Evolutionary conservation across 148 eudicot species (phyloP).

Genomic region (Chenopodium album): DNA sequence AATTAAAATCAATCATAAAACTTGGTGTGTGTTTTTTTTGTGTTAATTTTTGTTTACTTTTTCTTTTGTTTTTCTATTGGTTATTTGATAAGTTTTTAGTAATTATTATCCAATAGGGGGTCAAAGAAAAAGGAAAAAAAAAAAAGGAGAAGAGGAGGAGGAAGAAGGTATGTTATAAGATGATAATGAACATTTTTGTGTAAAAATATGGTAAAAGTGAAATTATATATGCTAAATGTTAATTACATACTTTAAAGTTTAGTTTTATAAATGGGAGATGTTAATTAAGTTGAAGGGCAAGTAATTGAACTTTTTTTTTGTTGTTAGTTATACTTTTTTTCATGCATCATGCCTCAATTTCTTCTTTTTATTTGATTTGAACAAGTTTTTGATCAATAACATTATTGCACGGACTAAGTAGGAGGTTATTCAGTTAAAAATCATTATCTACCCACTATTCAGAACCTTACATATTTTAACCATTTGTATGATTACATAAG

Average conservation of each 20-base stretch:
- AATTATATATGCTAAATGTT: neutral
- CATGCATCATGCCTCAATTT: neutral
- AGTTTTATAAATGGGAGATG: neutral
- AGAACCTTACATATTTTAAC: neutral
- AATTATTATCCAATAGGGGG: neutral
- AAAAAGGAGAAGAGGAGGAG: neutral
- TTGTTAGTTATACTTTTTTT: neutral
- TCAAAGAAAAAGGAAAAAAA: neutral
- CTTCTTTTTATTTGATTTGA: no score
- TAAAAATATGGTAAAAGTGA: neutral
- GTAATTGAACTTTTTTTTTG: no score
- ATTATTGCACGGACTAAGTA: no score
- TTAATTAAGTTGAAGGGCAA: neutral
- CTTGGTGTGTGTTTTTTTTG: neutral
- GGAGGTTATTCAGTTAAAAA: no score
- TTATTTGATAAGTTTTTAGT: neutral
- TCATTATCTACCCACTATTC: neutral
- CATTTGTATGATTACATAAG: neutral
- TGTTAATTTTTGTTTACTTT: neutral
- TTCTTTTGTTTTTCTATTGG: neutral
- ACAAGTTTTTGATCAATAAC: no score
- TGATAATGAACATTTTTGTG: conserved; percentile 26
- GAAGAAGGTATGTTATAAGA: neutral
- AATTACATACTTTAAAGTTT: neutral
- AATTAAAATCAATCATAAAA: neutral